Evolutionary conservation across 345 rosid species (phyloP).

Genomic region (Xanthoceras sorbifolium): DNA sequence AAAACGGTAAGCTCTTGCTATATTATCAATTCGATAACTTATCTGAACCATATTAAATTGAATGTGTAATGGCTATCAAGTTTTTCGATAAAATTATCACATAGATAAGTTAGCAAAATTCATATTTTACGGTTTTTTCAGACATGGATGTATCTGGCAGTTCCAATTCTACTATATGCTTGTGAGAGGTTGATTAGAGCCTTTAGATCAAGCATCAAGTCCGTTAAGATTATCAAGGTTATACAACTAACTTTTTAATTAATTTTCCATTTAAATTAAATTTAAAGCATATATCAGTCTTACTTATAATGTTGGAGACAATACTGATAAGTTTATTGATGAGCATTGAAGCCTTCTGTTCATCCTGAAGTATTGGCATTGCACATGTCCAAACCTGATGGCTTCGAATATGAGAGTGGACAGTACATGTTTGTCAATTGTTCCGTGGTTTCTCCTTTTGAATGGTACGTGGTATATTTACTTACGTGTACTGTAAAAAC

Average conservation of each 20-base stretch:
- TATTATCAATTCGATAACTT: no score
- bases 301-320: no score
- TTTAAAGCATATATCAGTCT: no score
- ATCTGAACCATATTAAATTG: no score
- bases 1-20: conserved; percentile 54
- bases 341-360: conserved; percentile 50
- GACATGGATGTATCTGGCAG: conserved; percentile 94
- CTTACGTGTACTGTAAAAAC: not conserved
- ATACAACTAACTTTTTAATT: not conserved
- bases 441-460: conserved; percentile 76
- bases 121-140: conserved; percentile 16
- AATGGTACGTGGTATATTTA: conserved; percentile 41
- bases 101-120: not conserved
- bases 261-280: not conserved
- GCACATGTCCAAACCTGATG: conserved; percentile 85
- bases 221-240: conserved; percentile 78
- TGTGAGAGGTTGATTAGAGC: conserved; percentile 70
- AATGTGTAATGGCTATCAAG: no score
- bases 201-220: conserved; percentile 72
- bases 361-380: conserved; percentile 81
- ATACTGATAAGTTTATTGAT: not conserved
- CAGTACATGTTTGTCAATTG: conserved; percentile 94
- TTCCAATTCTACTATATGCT: conserved; percentile 64
- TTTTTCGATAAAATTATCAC: no score
- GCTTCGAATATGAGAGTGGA: conserved; percentile 84